A percentile compares a stretch with the other conserved stretches of the same genome.
These are phyloP conservation scores for Gracilariopsis chorda DNA, from an alignment of 23 red algal genomes.

Conservation along the genomic window DNA sequence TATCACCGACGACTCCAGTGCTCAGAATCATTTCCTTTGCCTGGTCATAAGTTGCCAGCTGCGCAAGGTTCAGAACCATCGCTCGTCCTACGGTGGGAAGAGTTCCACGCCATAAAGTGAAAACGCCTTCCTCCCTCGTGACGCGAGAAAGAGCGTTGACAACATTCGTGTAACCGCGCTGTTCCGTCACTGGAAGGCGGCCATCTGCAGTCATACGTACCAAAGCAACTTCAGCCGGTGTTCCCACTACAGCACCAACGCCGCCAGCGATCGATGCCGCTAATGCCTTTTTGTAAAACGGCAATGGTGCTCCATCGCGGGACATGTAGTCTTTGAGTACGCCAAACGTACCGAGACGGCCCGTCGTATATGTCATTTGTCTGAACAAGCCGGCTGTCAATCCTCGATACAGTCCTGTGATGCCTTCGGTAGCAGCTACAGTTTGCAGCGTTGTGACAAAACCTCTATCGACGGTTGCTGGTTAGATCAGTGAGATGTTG, in stretches of 20 bases:
- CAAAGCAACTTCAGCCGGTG: conserved; percentile 88
- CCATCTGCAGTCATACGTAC: conserved; percentile 98
- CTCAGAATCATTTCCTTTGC: conserved; percentile 84
- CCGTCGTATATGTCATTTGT: conserved; percentile 96
- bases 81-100: conserved; percentile 85
- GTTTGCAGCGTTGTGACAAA: conserved; percentile 56
- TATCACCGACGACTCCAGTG: conserved; percentile 78
- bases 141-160: conserved; percentile 88
- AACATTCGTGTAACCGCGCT: conserved; percentile 79
- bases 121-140: conserved; percentile 87
- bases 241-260: conserved; percentile 87
- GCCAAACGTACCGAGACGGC: conserved; percentile 85
- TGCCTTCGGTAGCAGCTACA: conserved; percentile 63
- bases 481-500: background rate
- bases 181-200: conserved; percentile 63
- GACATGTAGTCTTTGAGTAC: conserved; percentile 70
- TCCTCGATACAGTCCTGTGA: conserved; percentile 79
- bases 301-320: conserved; percentile 58
- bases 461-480: background rate
- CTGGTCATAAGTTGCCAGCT: conserved; percentile 95
- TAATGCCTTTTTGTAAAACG: conserved; percentile 83
- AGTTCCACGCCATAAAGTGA: conserved; percentile 91
- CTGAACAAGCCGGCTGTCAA: conserved; percentile 88
- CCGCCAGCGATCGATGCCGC: conserved; percentile 85
- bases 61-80: conserved; percentile 85